Evolutionary conservation across 441 rosid genomes (phyloP).

Genomic region (Populus hybrid): DNA sequence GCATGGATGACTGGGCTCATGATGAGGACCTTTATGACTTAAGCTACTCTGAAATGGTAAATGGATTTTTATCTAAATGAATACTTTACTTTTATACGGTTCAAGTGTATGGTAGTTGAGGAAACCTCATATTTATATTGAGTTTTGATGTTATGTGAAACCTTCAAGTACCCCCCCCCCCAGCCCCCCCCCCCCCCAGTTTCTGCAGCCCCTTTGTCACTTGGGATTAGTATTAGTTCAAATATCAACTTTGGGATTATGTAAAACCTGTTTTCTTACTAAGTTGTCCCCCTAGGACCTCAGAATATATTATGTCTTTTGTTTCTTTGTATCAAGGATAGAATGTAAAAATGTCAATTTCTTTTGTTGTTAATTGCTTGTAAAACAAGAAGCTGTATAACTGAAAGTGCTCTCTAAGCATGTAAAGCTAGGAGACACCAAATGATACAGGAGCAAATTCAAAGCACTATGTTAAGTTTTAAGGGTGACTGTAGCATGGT

Average conservation of each 20-base stretch:
- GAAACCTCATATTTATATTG: not conserved
- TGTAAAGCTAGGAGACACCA: not conserved
- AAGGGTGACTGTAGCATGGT: too few relatives aligned
- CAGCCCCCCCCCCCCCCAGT: too few relatives aligned
- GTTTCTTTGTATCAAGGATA: not conserved
- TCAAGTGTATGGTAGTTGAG: not conserved
- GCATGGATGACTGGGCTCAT: conserved; percentile 85
- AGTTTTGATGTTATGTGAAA: not conserved
- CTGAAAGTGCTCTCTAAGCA: not conserved
- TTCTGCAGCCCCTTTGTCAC: not conserved
- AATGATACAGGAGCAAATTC: not conserved
- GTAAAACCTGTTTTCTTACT: not conserved
- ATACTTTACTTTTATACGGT: conserved; percentile 1
- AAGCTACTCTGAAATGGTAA: conserved; percentile 87
- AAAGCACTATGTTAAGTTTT: too few relatives aligned
- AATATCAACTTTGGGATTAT: not conserved
- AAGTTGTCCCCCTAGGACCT: not conserved
- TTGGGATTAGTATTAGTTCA: not conserved
- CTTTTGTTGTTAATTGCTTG: not conserved
- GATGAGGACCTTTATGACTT: conserved; percentile 91
- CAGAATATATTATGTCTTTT: not conserved
- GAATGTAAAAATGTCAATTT: not conserved
- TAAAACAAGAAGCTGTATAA: not conserved
- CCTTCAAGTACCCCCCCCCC: not conserved
- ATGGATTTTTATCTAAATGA: not conserved